These are phyloP conservation scores for Leptographium procerum DNA, from an alignment of 2,329 filamentous ascomycete genomes.

Conservation along the genomic window DNA sequence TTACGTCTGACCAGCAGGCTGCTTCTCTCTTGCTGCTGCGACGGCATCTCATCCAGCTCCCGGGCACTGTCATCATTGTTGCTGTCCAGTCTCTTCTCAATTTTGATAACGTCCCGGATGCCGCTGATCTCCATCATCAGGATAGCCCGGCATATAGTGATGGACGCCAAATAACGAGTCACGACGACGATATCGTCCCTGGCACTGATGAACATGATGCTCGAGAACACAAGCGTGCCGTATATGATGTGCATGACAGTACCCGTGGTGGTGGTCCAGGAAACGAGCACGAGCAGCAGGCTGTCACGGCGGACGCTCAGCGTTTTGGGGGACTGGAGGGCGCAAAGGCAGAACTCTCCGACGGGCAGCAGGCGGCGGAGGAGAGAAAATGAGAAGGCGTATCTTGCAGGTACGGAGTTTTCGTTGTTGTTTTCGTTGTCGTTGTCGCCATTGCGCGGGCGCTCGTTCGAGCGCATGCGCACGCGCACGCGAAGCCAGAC, in stretches of 20 bases:
- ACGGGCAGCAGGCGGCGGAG: not conserved
- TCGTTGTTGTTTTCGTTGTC: not conserved
- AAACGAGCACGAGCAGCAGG: not conserved
- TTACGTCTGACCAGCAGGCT: too few relatives aligned
- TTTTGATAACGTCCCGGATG: not conserved
- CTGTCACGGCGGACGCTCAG: not conserved
- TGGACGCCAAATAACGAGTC: not conserved
- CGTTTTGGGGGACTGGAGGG: not conserved
- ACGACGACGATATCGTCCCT: not conserved
- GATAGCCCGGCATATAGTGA: not conserved
- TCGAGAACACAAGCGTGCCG: not conserved
- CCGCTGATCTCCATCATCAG: not conserved
- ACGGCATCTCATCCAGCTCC: too few relatives aligned
- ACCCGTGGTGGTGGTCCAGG: not conserved
- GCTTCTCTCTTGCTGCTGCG: too few relatives aligned
- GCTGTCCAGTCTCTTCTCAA: not conserved
- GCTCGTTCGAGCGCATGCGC: not conserved
- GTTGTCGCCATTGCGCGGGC: not conserved
- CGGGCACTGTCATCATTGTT: too few relatives aligned
- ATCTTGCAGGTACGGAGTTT: not conserved
- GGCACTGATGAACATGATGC: not conserved
- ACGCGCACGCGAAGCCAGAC: not conserved
- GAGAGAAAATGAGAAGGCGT: not conserved
- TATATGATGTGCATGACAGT: not conserved
- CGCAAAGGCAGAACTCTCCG: not conserved